A percentile compares a stretch with the other conserved stretches of the same genome.
Evolutionary conservation across 371 early-diverging fungal genomes (phyloP).

Genomic region (Mortierella sp.): DNA sequence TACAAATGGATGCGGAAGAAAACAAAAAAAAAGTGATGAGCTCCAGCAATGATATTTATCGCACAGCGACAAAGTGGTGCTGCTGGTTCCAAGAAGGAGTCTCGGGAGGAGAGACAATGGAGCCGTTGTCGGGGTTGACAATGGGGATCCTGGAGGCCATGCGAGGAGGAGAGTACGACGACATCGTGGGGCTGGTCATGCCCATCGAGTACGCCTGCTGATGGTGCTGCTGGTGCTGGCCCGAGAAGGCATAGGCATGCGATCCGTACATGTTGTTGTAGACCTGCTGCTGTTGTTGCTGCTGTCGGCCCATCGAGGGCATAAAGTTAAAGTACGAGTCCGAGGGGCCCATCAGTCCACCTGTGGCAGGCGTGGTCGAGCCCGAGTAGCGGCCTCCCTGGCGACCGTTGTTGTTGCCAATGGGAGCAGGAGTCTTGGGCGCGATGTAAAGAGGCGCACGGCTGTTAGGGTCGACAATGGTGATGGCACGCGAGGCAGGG

Average conservation of each 20-base stretch:
- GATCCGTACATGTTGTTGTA: constrained; percentile 45
- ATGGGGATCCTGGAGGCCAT: constrained; percentile 47
- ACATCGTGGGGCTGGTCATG: constrained; percentile 37
- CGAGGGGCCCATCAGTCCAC: constrained; percentile 38
- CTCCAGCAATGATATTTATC: constrained; percentile 21
- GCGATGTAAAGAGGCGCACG: constrained; percentile 43
- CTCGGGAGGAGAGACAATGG: constrained; percentile 43
- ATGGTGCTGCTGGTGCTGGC: constrained; percentile 28
- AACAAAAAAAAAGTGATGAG: not conserved
- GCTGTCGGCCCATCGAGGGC: constrained; percentile 31
- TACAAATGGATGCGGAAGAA: constrained; percentile 6
- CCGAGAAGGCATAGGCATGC: constrained; percentile 27
- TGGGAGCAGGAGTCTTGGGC: constrained; percentile 6
- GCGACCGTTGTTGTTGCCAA: constrained; percentile 16
- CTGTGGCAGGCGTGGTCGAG: constrained; percentile 41
- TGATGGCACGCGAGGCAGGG: constrained; percentile 36
- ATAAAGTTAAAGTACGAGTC: constrained; percentile 46
- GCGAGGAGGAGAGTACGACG: constrained; percentile 50
- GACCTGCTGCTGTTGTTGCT: constrained; percentile 47
- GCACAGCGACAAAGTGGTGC: constrained; percentile 57
- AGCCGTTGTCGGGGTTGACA: constrained; percentile 52
- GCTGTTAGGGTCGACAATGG: constrained; percentile 45
- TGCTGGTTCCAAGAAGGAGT: constrained; percentile 47
- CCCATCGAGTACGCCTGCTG: constrained; percentile 43
- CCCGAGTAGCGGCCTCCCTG: constrained; percentile 34